phyloP scores from a whole-genome alignment of 2,329 filamentous ascomycete species.

The Colletotrichum sp. region DNA sequence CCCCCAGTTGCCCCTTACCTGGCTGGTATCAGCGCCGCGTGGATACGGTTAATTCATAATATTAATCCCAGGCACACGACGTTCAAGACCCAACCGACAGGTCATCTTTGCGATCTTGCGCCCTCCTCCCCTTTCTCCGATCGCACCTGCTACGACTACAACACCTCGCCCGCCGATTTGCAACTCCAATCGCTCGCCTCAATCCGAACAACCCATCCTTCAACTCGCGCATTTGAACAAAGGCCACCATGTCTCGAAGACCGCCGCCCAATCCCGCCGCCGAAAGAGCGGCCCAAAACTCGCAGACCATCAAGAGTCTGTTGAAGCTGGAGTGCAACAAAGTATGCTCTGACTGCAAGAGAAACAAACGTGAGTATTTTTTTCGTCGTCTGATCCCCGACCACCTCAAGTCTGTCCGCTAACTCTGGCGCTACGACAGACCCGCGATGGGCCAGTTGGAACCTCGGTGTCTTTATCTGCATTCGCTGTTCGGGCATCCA shows the following conservation, averaged over 20 bases:
- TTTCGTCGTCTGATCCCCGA: neutral
- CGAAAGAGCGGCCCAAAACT: slow-evolving; percentile 91
- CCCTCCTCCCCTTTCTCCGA: neutral
- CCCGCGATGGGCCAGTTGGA: slow-evolving; percentile 99
- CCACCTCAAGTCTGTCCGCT: neutral
- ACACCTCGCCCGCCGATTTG: neutral
- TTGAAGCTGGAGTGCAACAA: slow-evolving; percentile 96
- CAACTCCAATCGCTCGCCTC: neutral
- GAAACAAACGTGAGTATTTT: slow-evolving; percentile 85
- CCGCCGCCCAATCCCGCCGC: slow-evolving; percentile 76
- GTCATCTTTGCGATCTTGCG: slow-evolving; percentile 16
- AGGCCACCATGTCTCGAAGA: slow-evolving; percentile 75
- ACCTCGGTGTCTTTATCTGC: slow-evolving; percentile 95
- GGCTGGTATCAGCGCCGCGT: slow-evolving; percentile 16
- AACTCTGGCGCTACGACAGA: slow-evolving; percentile 56
- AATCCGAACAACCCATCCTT: neutral
- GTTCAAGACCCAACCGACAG: neutral
- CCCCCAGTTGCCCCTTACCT: slow-evolving; percentile 19
- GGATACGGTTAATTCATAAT: slow-evolving; percentile 11
- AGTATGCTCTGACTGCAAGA: slow-evolving; percentile 97
- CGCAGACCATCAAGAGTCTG: slow-evolving; percentile 90
- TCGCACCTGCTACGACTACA: neutral
- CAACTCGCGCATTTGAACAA: neutral
- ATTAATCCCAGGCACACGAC: slow-evolving; percentile 9
- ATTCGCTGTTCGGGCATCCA: slow-evolving; percentile 99